Evolutionary conservation across 805 yeast genomes (phyloP).

Genomic region (Tetrapisispora pingtungensis): DNA sequence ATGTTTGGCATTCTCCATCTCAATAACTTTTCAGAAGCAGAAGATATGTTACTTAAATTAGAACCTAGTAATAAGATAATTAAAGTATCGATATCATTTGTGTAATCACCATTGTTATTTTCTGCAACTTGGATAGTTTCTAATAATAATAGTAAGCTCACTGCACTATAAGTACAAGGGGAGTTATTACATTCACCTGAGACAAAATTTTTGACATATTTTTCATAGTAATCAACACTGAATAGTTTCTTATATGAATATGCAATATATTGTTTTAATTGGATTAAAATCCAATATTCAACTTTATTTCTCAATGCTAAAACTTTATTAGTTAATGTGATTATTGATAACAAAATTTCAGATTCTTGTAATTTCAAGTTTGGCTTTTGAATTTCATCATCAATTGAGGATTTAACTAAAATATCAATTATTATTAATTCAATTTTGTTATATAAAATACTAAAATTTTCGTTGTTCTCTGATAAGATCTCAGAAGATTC

Average conservation of each 20-base stretch:
- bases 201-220: conserved; percentile 4
- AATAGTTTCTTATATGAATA: conserved; percentile 9
- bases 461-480: background rate
- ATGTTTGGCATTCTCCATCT: conserved; percentile 46
- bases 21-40: conserved; percentile 20
- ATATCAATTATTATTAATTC: background rate
- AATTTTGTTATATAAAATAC: background rate
- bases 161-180: background rate
- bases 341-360: background rate
- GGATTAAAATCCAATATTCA: conserved; percentile 8
- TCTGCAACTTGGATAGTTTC: conserved; percentile 30
- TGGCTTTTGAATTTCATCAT: background rate
- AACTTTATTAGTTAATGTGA: conserved; percentile 8
- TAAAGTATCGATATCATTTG: conserved; percentile 8
- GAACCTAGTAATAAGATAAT: conserved; percentile 15
- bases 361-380: background rate
- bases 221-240: conserved; percentile 3
- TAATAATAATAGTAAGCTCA: conserved; percentile 28
- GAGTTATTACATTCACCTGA: background rate
- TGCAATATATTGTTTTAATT: conserved; percentile 5
- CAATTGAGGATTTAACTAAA: background rate
- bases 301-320: conserved; percentile 7
- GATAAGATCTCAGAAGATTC: background rate
- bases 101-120: conserved; percentile 1
- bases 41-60: conserved; percentile 12